Conservation (phyloP, 1,284 basidiomycete genomes). For the Fomitiporia mediterranea region DNA sequence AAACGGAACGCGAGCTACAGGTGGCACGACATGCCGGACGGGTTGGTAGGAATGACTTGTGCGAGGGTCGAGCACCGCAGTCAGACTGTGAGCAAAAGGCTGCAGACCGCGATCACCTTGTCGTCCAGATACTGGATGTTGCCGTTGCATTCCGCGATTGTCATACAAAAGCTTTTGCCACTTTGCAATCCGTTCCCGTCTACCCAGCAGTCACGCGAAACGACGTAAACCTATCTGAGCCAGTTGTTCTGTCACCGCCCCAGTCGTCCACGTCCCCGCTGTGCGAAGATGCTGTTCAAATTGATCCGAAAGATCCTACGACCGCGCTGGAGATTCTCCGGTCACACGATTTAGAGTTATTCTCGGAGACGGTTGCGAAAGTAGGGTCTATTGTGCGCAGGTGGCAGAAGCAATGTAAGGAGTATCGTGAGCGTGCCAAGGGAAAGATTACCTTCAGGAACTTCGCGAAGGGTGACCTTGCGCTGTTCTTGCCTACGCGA, state of each 20-base stretch:
- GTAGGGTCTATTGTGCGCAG: slow-evolving; percentile 85
- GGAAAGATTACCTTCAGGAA: slow-evolving; percentile 93
- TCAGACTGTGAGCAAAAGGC: slow-evolving; percentile 61
- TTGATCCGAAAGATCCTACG: slow-evolving; percentile 67
- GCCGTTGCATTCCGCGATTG: slow-evolving; percentile 69
- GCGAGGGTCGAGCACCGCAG: slow-evolving; percentile 54
- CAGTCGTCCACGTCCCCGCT: slow-evolving; percentile 39
- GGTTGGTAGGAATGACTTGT: slow-evolving; percentile 58
- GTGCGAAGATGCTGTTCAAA: slow-evolving; percentile 60
- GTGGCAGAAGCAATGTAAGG: slow-evolving; percentile 95
- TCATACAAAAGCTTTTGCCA: slow-evolving; percentile 61
- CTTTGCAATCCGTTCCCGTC: slow-evolving; percentile 54
- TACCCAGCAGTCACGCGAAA: slow-evolving; percentile 48
- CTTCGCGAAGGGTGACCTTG: slow-evolving; percentile 90
- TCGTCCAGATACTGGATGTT: slow-evolving; percentile 71
- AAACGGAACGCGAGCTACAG: slow-evolving; percentile 60
- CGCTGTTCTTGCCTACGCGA: slow-evolving; percentile 93
- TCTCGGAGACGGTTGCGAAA: slow-evolving; percentile 75
- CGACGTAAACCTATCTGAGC: slow-evolving; percentile 37
- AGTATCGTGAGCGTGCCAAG: slow-evolving; percentile 86
- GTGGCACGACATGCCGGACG: slow-evolving; percentile 58
- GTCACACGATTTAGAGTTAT: slow-evolving; percentile 77
- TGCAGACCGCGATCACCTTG: slow-evolving; percentile 54
- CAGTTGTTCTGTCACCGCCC: slow-evolving; percentile 45
- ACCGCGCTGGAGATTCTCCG: slow-evolving; percentile 63